Evolutionary conservation across 2,329 filamentous ascomycete genomes (phyloP).

Genomic region (Ramularia endophylla): DNA sequence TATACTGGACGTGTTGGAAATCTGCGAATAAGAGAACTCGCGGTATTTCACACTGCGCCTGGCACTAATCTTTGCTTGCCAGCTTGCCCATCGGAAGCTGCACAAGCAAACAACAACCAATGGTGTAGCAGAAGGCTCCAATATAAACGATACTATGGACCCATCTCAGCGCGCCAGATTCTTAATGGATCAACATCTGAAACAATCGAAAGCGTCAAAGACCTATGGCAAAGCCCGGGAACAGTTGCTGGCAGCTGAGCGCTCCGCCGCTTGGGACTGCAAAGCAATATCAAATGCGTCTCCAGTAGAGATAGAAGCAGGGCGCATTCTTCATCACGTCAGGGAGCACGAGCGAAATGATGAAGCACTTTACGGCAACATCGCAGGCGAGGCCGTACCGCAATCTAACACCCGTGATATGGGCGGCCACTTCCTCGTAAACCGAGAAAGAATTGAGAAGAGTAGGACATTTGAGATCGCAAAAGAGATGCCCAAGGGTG

Average conservation of each 20-base stretch:
- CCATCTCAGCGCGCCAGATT: no score
- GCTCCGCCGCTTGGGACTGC: conserved; percentile 33
- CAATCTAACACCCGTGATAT: conserved; percentile 36
- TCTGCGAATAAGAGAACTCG: no score
- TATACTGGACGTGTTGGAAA: no score
- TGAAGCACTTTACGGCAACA: conserved; percentile 36
- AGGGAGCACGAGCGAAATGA: conserved; percentile 39
- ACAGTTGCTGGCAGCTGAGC: conserved; percentile 30
- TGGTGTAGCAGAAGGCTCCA: not conserved
- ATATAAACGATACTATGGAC: no score
- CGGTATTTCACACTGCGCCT: no score
- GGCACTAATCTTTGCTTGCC: not conserved
- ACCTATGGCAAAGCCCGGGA: conserved; percentile 23
- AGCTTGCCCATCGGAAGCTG: conserved; percentile 5
- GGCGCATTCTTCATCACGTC: conserved; percentile 31
- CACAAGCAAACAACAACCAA: not conserved
- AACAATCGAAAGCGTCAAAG: conserved; percentile 2
- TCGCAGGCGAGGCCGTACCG: conserved; percentile 38
- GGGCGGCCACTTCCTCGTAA: conserved; percentile 43
- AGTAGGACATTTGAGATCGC: conserved; percentile 56
- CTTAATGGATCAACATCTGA: not conserved
- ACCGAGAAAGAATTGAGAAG: conserved; percentile 39
- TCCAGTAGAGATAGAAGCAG: conserved; percentile 27
- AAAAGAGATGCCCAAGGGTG: conserved; percentile 61
- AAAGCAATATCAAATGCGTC: conserved; percentile 24